Evolutionary conservation across 2,329 filamentous ascomycete species (phyloP).

Genomic region (Elsinoe australis): DNA sequence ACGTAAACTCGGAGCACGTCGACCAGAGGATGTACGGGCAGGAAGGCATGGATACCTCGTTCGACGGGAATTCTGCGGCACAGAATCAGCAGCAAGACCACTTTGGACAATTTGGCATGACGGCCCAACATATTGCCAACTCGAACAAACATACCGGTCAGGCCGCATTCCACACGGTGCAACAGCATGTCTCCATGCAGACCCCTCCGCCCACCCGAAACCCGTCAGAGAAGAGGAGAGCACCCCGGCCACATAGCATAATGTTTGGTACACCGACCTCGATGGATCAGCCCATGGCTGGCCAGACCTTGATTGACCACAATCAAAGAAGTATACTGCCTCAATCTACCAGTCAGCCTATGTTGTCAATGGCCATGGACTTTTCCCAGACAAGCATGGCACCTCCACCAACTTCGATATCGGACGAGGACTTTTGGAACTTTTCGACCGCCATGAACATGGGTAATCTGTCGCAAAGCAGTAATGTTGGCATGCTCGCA

Average conservation of each 20-base stretch:
- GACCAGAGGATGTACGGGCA: constrained; percentile 17
- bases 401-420: neutral
- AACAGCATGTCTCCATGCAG: constrained; percentile 54
- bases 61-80: constrained; percentile 19
- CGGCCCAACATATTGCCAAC: constrained; percentile 3
- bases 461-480: constrained; percentile 8
- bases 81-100: constrained; percentile 12
- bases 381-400: constrained; percentile 7
- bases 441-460: constrained; percentile 11
- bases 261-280: constrained; percentile 16
- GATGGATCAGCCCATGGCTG: constrained; percentile 13
- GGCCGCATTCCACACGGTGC: constrained; percentile 51
- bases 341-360: constrained; percentile 7
- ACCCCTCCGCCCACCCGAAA: constrained; percentile 55
- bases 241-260: constrained; percentile 28
- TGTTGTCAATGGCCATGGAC: constrained; percentile 14
- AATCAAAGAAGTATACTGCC: constrained; percentile 4
- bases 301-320: constrained; percentile 18
- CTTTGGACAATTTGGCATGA: constrained; percentile 13
- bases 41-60: constrained; percentile 20
- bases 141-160: constrained; percentile 18
- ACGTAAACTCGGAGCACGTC: constrained; percentile 6
- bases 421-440: constrained; percentile 13
- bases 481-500: neutral
- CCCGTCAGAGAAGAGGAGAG: constrained; percentile 43